These are phyloP conservation scores for Mycocentrospora acerina DNA, from an alignment of 2,329 filamentous ascomycete genomes.

Conservation along the genomic window DNA sequence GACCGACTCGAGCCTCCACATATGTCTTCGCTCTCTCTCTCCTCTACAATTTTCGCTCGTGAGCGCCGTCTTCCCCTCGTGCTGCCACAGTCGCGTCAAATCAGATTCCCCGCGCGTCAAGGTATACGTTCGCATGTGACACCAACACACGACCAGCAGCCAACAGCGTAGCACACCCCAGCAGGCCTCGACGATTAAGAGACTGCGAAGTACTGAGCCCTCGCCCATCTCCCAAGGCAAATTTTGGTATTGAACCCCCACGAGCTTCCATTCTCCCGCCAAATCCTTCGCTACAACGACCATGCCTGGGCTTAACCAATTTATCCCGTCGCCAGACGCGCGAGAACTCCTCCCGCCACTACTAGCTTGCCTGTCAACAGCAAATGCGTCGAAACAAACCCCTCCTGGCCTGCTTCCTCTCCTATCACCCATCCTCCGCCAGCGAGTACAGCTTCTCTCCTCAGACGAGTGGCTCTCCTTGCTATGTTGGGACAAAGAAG, in stretches of 20 bases:
- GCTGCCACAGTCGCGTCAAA: not conserved
- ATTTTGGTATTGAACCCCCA: not conserved
- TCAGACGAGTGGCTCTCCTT: constrained; percentile 70
- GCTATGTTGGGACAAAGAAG: constrained; percentile 66
- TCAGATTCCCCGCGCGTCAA: constrained; percentile 15
- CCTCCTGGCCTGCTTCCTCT: constrained; percentile 63
- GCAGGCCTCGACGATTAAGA: not conserved
- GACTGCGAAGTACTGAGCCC: constrained; percentile 1
- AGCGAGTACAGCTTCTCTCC: constrained; percentile 64
- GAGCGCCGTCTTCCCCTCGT: no score
- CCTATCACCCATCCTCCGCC: constrained; percentile 64
- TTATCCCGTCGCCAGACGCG: constrained; percentile 57
- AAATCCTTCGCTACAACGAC: constrained; percentile 1
- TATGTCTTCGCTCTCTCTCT: constrained; percentile 6
- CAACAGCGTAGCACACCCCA: constrained; percentile 2
- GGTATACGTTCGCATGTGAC: constrained; percentile 31
- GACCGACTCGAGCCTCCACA: constrained; percentile 9
- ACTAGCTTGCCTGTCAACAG: constrained; percentile 63
- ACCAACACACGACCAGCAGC: constrained; percentile 12
- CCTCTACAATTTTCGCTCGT: not conserved
- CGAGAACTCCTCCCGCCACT: constrained; percentile 61
- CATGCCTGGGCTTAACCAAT: constrained; percentile 52
- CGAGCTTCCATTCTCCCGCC: not conserved
- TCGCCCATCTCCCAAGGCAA: not conserved
- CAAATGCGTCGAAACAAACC: constrained; percentile 60